These are phyloP conservation scores for Streptanthus diversifolius DNA, from an alignment of 345 rosid species.

Conservation along the genomic window DNA sequence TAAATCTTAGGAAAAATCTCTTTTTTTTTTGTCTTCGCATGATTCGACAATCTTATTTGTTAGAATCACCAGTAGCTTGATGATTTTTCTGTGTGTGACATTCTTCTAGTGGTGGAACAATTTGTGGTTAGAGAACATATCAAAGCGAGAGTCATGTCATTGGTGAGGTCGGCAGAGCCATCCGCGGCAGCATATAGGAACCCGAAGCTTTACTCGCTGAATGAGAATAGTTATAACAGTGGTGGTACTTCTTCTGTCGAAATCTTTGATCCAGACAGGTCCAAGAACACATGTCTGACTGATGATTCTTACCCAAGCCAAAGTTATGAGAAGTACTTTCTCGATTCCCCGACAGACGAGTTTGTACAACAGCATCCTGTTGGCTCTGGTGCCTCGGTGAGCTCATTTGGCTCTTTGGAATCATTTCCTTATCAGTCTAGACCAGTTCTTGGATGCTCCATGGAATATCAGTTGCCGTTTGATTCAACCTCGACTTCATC, in stretches of 20 bases:
- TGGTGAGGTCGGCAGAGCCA: constrained; percentile 62
- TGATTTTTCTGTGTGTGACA: background rate
- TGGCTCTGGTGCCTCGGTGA: constrained; percentile 52
- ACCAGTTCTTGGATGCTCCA: constrained; percentile 47
- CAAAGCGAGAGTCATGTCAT: constrained; percentile 48
- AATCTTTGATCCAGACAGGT: constrained; percentile 49
- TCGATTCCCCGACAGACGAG: constrained; percentile 69
- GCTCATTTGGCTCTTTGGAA: constrained; percentile 43
- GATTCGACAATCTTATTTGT: background rate
- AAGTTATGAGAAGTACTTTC: constrained; percentile 80
- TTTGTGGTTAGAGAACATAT: constrained; percentile 24
- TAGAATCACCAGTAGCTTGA: constrained; percentile 5
- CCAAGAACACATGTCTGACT: constrained; percentile 46
- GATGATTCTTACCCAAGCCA: constrained; percentile 64
- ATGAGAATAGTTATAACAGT: constrained; percentile 41
- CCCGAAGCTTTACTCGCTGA: constrained; percentile 51
- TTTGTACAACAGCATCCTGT: constrained; percentile 41
- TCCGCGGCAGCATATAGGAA: constrained; percentile 50
- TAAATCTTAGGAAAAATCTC: background rate
- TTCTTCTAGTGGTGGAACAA: constrained; percentile 28
- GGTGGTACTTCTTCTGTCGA: constrained; percentile 48
- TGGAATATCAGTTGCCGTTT: constrained; percentile 37
- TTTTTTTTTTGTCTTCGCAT: background rate
- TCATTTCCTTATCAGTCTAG: constrained; percentile 47
- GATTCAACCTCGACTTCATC: constrained; percentile 37